Conservation (phyloP, 441 rosid species). For the Erodium texanum region DNA sequence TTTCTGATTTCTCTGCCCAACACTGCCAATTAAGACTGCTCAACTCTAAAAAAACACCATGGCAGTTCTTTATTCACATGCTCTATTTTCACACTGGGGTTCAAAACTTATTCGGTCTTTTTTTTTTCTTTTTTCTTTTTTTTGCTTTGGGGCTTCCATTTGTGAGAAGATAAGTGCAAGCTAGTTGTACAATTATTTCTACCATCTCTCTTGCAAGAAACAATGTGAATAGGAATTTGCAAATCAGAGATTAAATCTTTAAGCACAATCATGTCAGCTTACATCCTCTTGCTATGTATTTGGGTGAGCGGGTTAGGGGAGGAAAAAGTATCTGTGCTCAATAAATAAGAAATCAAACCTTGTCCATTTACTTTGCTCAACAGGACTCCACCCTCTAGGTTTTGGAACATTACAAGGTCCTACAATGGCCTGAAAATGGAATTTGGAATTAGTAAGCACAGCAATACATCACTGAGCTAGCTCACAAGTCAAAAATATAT, state of each 20-base stretch:
- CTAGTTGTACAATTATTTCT: neutral
- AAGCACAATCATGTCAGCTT: neutral
- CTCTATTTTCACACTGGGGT: neutral
- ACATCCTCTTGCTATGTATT: neutral
- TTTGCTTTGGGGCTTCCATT: neutral
- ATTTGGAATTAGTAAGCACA: slow-evolving; percentile 12
- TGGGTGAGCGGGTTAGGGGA: neutral
- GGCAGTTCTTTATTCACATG: neutral
- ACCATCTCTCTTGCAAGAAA: neutral
- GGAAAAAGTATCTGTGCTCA: neutral
- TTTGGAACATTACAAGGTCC: slow-evolving; percentile 84
- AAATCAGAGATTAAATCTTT: neutral
- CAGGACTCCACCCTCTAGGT: slow-evolving; percentile 95
- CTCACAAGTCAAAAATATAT: neutral
- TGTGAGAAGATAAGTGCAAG: neutral
- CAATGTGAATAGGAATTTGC: neutral
- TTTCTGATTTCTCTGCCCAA: neutral
- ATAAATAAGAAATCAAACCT: slow-evolving; percentile 43
- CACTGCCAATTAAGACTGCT: neutral
- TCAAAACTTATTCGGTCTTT: neutral
- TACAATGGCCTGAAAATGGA: slow-evolving; percentile 55
- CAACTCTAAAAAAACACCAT: neutral
- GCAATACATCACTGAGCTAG: neutral
- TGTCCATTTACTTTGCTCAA: slow-evolving; percentile 92
- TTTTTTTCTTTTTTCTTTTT: no score